These are phyloP conservation scores for Fusarium luffae DNA, from an alignment of 2,329 filamentous ascomycete species.

Conservation along the genomic window DNA sequence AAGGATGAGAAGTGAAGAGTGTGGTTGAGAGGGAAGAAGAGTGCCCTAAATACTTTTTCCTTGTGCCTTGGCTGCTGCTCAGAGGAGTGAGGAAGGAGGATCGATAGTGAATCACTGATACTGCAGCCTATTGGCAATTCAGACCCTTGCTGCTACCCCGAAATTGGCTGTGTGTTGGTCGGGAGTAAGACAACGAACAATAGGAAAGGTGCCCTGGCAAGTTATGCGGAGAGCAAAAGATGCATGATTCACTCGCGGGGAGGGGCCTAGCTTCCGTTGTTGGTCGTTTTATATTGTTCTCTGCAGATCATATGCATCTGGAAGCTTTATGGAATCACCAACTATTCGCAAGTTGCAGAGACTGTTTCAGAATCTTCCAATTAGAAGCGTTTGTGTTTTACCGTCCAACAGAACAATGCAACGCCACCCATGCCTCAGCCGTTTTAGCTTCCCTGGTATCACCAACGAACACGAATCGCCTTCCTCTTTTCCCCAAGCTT, in stretches of 20 bases:
- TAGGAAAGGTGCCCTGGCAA: background rate
- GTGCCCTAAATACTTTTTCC: background rate
- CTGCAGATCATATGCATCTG: background rate
- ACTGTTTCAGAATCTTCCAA: background rate
- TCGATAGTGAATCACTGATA: slow-evolving; percentile 1
- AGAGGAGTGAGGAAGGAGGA: background rate
- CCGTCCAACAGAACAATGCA: background rate
- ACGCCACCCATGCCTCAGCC: background rate
- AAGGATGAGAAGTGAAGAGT: background rate
- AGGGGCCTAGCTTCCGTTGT: background rate
- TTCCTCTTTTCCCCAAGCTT: slow-evolving; percentile 22
- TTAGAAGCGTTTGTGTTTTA: background rate
- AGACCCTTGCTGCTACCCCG: background rate
- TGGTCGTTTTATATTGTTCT: background rate
- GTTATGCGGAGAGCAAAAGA: background rate
- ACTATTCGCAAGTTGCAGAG: background rate
- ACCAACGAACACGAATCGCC: background rate
- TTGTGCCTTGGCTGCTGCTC: background rate
- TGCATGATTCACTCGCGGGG: background rate
- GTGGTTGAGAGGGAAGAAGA: background rate
- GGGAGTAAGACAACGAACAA: background rate
- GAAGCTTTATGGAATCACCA: background rate
- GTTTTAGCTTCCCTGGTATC: background rate
- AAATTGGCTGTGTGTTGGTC: background rate
- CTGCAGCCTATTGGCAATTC: too few species aligned